phyloP scores from a whole-genome alignment of 768 basidiomycete genomes.

The Leccinellum rugosiceps region DNA sequence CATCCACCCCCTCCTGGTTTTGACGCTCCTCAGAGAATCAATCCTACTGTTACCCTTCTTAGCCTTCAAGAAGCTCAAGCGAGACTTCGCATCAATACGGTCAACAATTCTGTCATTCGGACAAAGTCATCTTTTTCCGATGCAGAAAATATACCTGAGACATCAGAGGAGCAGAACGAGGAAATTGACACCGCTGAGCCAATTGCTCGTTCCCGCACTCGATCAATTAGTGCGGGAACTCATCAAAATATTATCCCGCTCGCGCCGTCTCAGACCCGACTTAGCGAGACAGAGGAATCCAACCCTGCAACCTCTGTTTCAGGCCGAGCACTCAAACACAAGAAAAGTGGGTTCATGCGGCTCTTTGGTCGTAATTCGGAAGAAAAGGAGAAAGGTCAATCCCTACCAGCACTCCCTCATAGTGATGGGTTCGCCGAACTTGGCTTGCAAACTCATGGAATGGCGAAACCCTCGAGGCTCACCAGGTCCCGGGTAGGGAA shows the following conservation, averaged over 20 bases:
- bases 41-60: conserved; percentile 64
- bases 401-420: conserved; percentile 58
- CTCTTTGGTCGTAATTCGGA: conserved; percentile 51
- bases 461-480: conserved; percentile 30
- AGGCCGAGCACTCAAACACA: conserved; percentile 59
- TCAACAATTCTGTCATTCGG: conserved; percentile 28
- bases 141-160: conserved; percentile 28
- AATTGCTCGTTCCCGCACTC: conserved; percentile 40
- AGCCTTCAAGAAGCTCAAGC: conserved; percentile 78
- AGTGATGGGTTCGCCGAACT: conserved; percentile 36
- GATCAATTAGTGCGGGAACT: conserved; percentile 61
- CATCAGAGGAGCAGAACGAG: conserved; percentile 14
- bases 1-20: conserved; percentile 33
- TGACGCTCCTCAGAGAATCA: conserved; percentile 48
- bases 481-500: conserved; percentile 37
- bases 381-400: conserved; percentile 37
- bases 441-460: conserved; percentile 18
- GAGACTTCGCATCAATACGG: conserved; percentile 53
- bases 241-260: conserved; percentile 41
- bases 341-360: conserved; percentile 81
- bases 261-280: conserved; percentile 37
- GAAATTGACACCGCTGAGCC: conserved; percentile 25
- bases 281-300: conserved; percentile 44
- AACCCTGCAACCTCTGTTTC: conserved; percentile 17
- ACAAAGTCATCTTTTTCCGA: conserved; percentile 33